phyloP scores from a whole-genome alignment of 768 basidiomycete genomes.

The Leccinum aurantiacum region DNA sequence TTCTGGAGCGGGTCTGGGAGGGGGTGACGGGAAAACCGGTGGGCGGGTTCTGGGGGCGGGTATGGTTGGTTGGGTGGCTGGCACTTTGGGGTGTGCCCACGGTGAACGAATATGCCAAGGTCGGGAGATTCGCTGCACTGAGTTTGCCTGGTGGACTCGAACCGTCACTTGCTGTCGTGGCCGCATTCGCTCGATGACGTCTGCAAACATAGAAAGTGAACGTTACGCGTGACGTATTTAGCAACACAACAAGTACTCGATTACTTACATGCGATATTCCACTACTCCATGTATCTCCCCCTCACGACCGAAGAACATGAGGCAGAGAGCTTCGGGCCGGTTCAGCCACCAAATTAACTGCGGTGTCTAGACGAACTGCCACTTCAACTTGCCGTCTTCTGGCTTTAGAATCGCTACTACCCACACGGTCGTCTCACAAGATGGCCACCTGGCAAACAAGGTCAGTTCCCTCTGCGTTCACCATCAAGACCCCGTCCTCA shows the following conservation, averaged over 20 bases:
- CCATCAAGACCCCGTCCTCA: not conserved
- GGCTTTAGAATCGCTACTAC: not conserved
- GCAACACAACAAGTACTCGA: no score
- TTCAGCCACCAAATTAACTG: no score
- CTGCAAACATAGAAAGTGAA: no score
- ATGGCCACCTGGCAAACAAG: not conserved
- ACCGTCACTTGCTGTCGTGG: conserved; percentile 27
- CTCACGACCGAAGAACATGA: no score
- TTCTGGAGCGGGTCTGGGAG: conserved; percentile 50
- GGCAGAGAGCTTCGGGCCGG: no score
- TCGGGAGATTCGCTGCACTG: conserved; percentile 15
- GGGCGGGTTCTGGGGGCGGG: conserved; percentile 45
- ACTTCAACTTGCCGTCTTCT: not conserved
- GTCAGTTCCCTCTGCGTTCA: not conserved
- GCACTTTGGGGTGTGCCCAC: conserved; percentile 46
- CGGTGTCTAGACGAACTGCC: no score
- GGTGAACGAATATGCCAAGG: conserved; percentile 37
- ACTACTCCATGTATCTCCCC: no score
- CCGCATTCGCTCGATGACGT: conserved; percentile 13
- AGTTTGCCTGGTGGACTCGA: conserved; percentile 12
- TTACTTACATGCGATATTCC: no score
- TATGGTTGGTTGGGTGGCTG: conserved; percentile 54
- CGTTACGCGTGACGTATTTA: no score
- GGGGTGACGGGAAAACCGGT: conserved; percentile 41
- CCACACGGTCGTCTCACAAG: not conserved